Percentiles rank a stretch among this genome's conserved stretches.
Conservation (phyloP, 2,329 filamentous ascomycete genomes). For the Phialemoniopsis sp. region DNA sequence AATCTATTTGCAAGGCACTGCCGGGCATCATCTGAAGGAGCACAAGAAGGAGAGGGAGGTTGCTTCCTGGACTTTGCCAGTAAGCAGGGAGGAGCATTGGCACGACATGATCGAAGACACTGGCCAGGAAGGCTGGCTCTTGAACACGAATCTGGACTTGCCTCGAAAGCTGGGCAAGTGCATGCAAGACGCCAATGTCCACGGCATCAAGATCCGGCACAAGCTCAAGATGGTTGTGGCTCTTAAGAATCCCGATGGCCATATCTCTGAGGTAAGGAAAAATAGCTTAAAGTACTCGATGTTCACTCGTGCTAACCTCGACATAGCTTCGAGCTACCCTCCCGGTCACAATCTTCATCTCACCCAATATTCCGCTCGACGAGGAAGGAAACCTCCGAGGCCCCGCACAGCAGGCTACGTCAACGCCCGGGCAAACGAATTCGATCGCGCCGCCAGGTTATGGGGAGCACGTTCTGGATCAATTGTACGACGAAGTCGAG, state of each 20-base stretch:
- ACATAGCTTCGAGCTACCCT: constrained; percentile 73
- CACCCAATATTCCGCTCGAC: constrained; percentile 84
- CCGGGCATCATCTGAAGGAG: constrained; percentile 43
- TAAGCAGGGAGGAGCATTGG: constrained; percentile 59
- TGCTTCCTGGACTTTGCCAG: constrained; percentile 51
- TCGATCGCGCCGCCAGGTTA: constrained; percentile 86
- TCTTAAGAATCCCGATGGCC: constrained; percentile 90
- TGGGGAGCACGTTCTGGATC: constrained; percentile 83
- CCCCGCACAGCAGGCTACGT: constrained; percentile 44
- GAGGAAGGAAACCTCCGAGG: constrained; percentile 77
- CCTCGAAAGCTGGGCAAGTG: constrained; percentile 80
- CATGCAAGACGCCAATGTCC: constrained; percentile 83
- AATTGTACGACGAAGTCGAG: constrained; percentile 85
- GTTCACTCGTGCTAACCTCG: constrained; percentile 26
- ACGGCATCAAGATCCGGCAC: constrained; percentile 88
- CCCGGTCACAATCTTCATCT: constrained; percentile 91
- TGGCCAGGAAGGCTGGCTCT: constrained; percentile 60
- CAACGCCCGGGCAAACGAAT: constrained; percentile 48
- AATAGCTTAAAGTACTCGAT: constrained; percentile 46
- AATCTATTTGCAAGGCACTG: constrained; percentile 47
- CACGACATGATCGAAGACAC: constrained; percentile 65
- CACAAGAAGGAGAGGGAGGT: constrained; percentile 64
- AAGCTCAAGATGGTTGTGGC: constrained; percentile 90
- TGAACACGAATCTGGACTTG: constrained; percentile 61
- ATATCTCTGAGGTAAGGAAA: constrained; percentile 69